A percentile compares a stretch with the other conserved stretches of the same genome.
Evolutionary conservation across 345 rosid genomes (phyloP).

Genomic region (Erucastrum elatum): DNA sequence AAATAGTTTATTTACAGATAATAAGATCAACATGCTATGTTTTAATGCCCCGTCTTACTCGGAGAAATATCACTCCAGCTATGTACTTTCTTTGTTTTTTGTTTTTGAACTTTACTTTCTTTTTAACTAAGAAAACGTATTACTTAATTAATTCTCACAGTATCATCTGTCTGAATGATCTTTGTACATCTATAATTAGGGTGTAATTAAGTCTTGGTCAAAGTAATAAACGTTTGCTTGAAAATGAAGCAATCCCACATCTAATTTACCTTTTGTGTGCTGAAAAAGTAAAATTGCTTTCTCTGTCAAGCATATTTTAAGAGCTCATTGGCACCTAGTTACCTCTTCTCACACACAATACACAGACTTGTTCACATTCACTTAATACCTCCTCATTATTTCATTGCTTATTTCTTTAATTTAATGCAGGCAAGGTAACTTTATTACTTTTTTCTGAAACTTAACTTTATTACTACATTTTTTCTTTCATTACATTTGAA

Average conservation of each 20-base stretch:
- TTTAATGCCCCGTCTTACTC: neutral
- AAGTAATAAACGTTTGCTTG: neutral
- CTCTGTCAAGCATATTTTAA: conserved; percentile 22
- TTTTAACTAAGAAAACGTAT: neutral
- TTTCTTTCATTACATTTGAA: conserved; percentile 33
- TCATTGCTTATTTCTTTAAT: conserved; percentile 10
- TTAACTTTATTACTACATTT: conserved; percentile 13
- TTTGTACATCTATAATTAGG: neutral
- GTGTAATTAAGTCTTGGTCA: neutral
- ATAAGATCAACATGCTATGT: neutral
- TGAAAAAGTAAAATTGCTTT: conserved; percentile 28
- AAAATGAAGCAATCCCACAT: neutral
- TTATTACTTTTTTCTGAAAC: neutral
- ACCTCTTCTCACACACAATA: conserved; percentile 37
- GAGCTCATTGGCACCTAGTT: conserved; percentile 34
- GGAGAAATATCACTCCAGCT: neutral
- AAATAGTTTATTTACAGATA: neutral
- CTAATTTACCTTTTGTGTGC: neutral
- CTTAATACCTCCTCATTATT: conserved; percentile 33
- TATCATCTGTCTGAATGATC: neutral
- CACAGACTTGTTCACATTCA: conserved; percentile 33
- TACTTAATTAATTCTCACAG: neutral
- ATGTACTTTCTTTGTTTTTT: neutral
- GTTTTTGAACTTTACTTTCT: neutral
- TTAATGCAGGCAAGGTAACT: conserved; percentile 24